Conservation (phyloP, 805 yeast species). For the Candida tibetensis region DNA sequence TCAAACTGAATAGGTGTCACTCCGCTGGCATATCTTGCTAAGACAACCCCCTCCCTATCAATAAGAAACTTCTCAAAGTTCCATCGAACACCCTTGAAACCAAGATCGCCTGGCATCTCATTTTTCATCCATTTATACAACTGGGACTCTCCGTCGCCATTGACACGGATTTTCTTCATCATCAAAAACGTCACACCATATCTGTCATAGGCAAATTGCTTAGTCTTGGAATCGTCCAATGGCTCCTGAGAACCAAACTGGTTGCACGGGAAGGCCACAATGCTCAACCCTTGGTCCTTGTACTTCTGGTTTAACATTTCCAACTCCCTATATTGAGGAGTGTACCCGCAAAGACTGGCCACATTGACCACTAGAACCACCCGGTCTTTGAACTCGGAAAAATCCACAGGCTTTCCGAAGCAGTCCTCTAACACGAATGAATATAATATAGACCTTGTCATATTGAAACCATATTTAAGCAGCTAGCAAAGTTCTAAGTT, state of each 20-base stretch:
- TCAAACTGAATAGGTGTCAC: constrained; percentile 65
- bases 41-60: constrained; percentile 55
- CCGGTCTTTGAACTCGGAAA: constrained; percentile 15
- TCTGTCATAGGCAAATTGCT: constrained; percentile 15
- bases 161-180: constrained; percentile 35
- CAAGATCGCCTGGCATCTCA: constrained; percentile 26
- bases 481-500: too few species aligned
- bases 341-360: constrained; percentile 41
- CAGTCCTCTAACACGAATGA: constrained; percentile 7
- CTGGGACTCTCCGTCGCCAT: constrained; percentile 31
- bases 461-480: too few species aligned
- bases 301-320: constrained; percentile 67
- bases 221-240: constrained; percentile 44
- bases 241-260: constrained; percentile 86
- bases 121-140: constrained; percentile 31
- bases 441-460: constrained; percentile 6
- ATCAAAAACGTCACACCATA: constrained; percentile 39
- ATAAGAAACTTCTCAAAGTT: constrained; percentile 75
- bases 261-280: constrained; percentile 88
- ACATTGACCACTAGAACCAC: constrained; percentile 27
- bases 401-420: constrained; percentile 6
- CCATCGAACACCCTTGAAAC: constrained; percentile 59
- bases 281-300: constrained; percentile 57
- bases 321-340: constrained; percentile 58
- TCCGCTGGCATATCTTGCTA: constrained; percentile 60